Evolutionary conservation across 768 basidiomycete species (phyloP), one percentile per base, ranked within the genome.

Genomic region (Termitomyces sp.): DNA sequence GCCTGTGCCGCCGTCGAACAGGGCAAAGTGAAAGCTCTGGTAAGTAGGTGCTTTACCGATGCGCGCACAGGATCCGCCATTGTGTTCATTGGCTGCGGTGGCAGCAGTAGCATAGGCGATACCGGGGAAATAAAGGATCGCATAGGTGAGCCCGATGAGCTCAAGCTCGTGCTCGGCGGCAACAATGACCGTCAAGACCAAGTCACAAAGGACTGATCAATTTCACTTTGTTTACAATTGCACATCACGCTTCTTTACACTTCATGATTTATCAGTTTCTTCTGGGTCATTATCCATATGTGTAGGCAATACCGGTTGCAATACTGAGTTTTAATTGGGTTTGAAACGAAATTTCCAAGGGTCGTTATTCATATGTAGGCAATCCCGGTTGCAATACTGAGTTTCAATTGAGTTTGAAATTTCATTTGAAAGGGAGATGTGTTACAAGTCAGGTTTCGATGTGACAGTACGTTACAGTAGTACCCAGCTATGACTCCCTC

Each of bases 1-100:
- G 88, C 86, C 65, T 86, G 82, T 44, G 87, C 86, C 7, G 86
- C 88, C 16, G 86, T 85, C 54, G 87, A 89, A 72, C 90, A 92
- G 43, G 90, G 87, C 57, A 88, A 73, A 59, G 82, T 76, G 70
- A 82, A 83, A 9, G 87, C 87, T 68, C 78, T 79, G 33, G 81
- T 74, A 60, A 92, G 77, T 43, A 92, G 76, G 66, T 88, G 85
- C 62, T 74, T 76, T 55, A 91, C 85, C 45, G 87, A 86, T 50
- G 85, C 78, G 61, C 80, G 77, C 54, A 82, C 76, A 58, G 81
- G 77, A 67, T 84, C 81, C 59, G 70, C 69, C 61, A 74, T 68
- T 41, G 60, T 32, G 50, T 46, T 56, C 48, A 56, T 50, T 38
- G 56, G 48, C 35, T 59, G 28, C 10, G 22, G 28, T 6, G 16